Evolutionary conservation across 345 rosid species (phyloP).

Genomic region (Populus ilicifolia): DNA sequence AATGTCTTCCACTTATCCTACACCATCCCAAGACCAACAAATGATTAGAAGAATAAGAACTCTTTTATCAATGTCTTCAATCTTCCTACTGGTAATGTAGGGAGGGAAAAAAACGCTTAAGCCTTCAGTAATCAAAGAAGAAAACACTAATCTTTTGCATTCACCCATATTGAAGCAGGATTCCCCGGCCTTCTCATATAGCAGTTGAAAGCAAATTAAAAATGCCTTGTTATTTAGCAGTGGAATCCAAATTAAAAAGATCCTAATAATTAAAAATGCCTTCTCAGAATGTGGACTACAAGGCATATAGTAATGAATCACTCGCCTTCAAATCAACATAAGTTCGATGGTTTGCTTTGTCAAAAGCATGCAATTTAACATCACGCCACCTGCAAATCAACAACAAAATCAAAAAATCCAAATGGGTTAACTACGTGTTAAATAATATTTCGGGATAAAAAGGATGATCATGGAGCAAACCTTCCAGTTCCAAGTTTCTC

Average conservation of each 20-base stretch:
- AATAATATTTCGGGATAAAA: neutral
- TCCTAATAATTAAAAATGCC: too few species aligned
- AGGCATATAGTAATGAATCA: neutral
- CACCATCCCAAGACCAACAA: neutral
- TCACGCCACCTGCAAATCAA: conserved; percentile 26
- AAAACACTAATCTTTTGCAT: too few species aligned
- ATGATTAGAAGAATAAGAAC: neutral
- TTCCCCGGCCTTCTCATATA: too few species aligned
- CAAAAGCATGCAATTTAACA: conserved; percentile 31
- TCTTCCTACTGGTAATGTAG: too few species aligned
- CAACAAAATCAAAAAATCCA: neutral
- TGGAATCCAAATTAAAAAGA: too few species aligned
- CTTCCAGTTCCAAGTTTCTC: conserved; percentile 42
- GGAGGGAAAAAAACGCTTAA: too few species aligned
- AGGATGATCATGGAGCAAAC: neutral
- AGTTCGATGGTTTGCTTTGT: conserved; percentile 30
- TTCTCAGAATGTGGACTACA: neutral
- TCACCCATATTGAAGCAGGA: too few species aligned
- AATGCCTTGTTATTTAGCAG: too few species aligned
- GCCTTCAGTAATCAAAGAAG: too few species aligned
- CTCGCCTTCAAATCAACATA: conserved; percentile 34
- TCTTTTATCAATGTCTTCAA: neutral
- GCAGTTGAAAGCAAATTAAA: too few species aligned
- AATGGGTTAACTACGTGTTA: neutral
- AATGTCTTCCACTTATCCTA: conserved; percentile 38